These are phyloP conservation scores for Bryoglossum gracile DNA, from an alignment of 495 filamentous ascomycete species.

Conservation along the genomic window DNA sequence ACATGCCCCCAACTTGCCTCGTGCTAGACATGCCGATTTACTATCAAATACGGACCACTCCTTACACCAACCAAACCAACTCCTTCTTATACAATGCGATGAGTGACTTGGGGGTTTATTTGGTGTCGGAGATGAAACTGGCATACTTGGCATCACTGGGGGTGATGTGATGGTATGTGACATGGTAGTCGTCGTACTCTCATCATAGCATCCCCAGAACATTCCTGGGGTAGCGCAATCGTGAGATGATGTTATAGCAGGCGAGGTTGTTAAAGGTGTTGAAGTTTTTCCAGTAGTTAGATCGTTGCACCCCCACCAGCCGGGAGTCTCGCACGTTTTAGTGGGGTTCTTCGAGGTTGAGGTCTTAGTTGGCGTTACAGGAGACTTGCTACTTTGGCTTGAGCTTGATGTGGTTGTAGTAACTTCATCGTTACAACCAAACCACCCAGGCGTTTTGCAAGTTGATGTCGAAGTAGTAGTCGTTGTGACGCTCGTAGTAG, in stretches of 20 bases:
- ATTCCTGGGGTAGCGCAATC: conserved; percentile 46
- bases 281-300: conserved; percentile 30
- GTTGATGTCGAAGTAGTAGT: conserved; percentile 42
- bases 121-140: conserved; percentile 9
- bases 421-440: conserved; percentile 39
- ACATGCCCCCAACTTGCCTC: conserved; percentile 23
- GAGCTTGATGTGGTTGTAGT: conserved; percentile 24
- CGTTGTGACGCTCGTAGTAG: conserved; percentile 38
- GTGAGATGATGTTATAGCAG: neutral
- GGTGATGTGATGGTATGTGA: conserved; percentile 24
- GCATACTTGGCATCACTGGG: conserved; percentile 11
- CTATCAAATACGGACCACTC: too few species aligned
- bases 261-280: conserved; percentile 9
- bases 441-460: conserved; percentile 65
- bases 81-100: conserved; percentile 19
- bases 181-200: conserved; percentile 30
- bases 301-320: conserved; percentile 50
- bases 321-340: conserved; percentile 41
- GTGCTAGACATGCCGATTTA: conserved; percentile 16
- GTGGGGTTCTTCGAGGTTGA: neutral
- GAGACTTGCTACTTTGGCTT: conserved; percentile 26
- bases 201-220: conserved; percentile 52
- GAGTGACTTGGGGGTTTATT: conserved; percentile 2
- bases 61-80: conserved; percentile 23
- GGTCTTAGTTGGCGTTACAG: conserved; percentile 29